Evolutionary conservation across 1,284 basidiomycete species (phyloP), one percentile per base, ranked within the genome.

Genomic region (Nidula niveotomentosa): DNA sequence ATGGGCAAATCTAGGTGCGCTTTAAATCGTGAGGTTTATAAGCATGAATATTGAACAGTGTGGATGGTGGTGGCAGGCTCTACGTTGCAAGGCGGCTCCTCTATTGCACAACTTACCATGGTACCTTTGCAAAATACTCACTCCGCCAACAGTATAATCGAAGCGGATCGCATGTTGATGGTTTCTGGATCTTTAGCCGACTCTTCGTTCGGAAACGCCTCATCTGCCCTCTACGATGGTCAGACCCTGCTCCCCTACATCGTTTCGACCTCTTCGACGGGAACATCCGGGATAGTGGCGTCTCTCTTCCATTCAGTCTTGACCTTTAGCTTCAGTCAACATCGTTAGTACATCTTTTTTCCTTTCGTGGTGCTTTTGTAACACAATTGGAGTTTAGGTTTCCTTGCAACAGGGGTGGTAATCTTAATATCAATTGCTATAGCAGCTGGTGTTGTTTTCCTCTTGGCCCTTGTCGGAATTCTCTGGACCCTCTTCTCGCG

Each of bases 391-490:
- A 9, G 58, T 41, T 35, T 60, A 94, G 94, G 86, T 68, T 92
- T 90, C 80, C 84, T 98, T 51, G 93, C 94, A 1, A 86, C 88
- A 23, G 97, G 96, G 2, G 82, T 98, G 39, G 94, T 99, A 53
- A 98, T 99, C 58, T 82, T 98, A 41, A 96, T 99, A 62, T 96
- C 94, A 4, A 98, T 99, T 62, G 96, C 96, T 34, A 97, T 98
- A 59, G 88, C 93, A 3, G 94, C 96, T 8, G 96, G 95, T 30
- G 86, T 98, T 23, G 93, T 99, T 52, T 95, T 99, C 76, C 75
- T 98, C 1, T 80, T 98, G 18, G 90, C 93, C 12, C 76, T 97
- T 37, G 79, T 95, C 55, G 94, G 93, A 48, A 90, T 98, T 48
- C 75, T 98, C 44, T 93, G 94, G 88, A 90, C 94, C 0, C 80